A percentile compares a stretch with the other conserved stretches of the same genome.
Conservation (phyloP, 345 rosid genomes). For the Rubroshorea leprosula region DNA sequence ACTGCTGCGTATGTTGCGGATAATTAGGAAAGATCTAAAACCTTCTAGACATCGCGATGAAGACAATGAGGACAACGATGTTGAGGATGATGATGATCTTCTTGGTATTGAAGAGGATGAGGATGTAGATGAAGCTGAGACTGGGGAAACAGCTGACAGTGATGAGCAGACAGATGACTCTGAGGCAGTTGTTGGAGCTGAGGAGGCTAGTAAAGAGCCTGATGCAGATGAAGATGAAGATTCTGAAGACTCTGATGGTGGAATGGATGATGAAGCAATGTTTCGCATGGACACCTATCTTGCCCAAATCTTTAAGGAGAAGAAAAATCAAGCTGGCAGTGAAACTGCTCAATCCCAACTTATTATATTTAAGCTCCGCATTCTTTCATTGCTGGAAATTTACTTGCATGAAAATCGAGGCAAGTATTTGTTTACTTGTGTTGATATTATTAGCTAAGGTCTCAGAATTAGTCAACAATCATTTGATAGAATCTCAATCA, state of each 20-base stretch:
- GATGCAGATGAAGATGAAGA: conserved; percentile 14
- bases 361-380: conserved; percentile 82
- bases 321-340: conserved; percentile 73
- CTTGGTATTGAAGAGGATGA: conserved; percentile 88
- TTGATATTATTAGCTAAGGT: no score
- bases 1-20: conserved; percentile 73
- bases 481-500: no score
- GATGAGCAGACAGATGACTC: conserved; percentile 82
- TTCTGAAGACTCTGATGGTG: conserved; percentile 79
- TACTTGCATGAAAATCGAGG: conserved; percentile 94
- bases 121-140: conserved; percentile 63
- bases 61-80: conserved; percentile 55
- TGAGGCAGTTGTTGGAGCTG: conserved; percentile 46
- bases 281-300: conserved; percentile 90
- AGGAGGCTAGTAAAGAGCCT: conserved; percentile 38
- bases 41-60: conserved; percentile 74
- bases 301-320: conserved; percentile 86
- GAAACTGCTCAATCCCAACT: conserved; percentile 97
- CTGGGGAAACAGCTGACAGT: conserved; percentile 61
- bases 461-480: no score
- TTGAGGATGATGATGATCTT: conserved; percentile 70
- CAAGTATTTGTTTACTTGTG: conserved; percentile 22
- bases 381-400: conserved; percentile 88
- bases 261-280: conserved; percentile 97
- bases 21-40: conserved; percentile 83